A percentile compares a stretch with the other conserved stretches of the same genome.
Conservation (phyloP, 2,329 filamentous ascomycete genomes). For the Ceratocystis ficicola region DNA sequence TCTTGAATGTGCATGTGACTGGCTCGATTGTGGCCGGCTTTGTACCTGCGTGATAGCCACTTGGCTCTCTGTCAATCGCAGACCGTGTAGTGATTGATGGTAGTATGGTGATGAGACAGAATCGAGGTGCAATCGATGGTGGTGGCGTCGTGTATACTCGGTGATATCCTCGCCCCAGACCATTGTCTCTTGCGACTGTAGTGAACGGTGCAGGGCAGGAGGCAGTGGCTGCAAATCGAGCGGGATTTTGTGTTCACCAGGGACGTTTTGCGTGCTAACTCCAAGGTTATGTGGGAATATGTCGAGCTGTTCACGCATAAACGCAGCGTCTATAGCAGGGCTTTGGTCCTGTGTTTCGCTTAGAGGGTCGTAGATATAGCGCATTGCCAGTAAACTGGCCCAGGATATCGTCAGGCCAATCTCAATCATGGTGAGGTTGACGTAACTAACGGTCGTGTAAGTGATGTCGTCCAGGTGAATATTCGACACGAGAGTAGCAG, state of each 20-base stretch:
- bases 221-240: constrained; percentile 24
- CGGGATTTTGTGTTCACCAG: neutral
- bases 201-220: constrained; percentile 20
- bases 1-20: neutral
- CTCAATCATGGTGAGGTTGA: constrained; percentile 21
- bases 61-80: constrained; percentile 9
- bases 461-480: constrained; percentile 17
- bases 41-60: constrained; percentile 4
- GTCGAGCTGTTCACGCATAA: neutral
- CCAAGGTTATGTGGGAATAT: constrained; percentile 20
- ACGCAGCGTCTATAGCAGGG: neutral
- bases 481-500: constrained; percentile 11
- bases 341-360: constrained; percentile 19
- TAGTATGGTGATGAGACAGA: constrained; percentile 5
- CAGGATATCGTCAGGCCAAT: constrained; percentile 18
- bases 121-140: constrained; percentile 10
- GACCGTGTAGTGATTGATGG: neutral
- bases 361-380: constrained; percentile 19
- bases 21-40: neutral
- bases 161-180: constrained; percentile 20
- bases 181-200: constrained; percentile 11
- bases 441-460: constrained; percentile 18
- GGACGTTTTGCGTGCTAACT: neutral
- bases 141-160: constrained; percentile 24
- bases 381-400: constrained; percentile 12